phyloP scores from a whole-genome alignment of 345 rosid species.

The Hibiscus mutabilis region DNA sequence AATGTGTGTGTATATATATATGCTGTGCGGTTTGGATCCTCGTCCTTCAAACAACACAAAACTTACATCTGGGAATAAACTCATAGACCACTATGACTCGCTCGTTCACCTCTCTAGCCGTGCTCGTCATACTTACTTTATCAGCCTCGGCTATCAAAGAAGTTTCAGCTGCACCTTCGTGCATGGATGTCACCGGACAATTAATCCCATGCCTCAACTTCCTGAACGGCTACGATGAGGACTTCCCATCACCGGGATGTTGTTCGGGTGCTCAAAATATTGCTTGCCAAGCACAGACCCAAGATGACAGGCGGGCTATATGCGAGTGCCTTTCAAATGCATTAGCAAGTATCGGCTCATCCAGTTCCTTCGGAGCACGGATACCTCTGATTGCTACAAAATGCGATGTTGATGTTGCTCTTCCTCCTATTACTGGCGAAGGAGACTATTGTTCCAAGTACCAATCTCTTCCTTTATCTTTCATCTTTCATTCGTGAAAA shows the following conservation, averaged over 20 bases:
- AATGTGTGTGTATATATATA: too few relatives aligned
- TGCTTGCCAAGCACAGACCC: not conserved
- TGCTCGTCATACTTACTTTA: not conserved
- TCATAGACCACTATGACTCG: constrained; percentile 8
- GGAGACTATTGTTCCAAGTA: constrained; percentile 14
- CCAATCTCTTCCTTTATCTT: not conserved
- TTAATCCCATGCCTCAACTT: constrained; percentile 15
- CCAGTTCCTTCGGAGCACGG: too few relatives aligned
- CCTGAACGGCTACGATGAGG: not conserved
- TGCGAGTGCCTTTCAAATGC: constrained; percentile 30
- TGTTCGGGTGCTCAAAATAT: constrained; percentile 20
- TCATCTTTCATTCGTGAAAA: not conserved
- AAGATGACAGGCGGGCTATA: constrained; percentile 8
- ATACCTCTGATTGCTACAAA: constrained; percentile 22
- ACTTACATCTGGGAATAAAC: not conserved
- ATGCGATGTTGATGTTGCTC: constrained; percentile 15
- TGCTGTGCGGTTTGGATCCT: not conserved
- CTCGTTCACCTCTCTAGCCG: not conserved
- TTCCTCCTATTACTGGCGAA: constrained; percentile 25
- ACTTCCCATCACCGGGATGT: constrained; percentile 17
- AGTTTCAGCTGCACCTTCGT: not conserved
- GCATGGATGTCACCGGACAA: not conserved
- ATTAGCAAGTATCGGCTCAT: not conserved
- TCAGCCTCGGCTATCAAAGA: constrained; percentile 7
- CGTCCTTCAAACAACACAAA: not conserved